Evolutionary conservation across 805 yeast genomes (phyloP).

Genomic region (Yamadazyma phyllophila): DNA sequence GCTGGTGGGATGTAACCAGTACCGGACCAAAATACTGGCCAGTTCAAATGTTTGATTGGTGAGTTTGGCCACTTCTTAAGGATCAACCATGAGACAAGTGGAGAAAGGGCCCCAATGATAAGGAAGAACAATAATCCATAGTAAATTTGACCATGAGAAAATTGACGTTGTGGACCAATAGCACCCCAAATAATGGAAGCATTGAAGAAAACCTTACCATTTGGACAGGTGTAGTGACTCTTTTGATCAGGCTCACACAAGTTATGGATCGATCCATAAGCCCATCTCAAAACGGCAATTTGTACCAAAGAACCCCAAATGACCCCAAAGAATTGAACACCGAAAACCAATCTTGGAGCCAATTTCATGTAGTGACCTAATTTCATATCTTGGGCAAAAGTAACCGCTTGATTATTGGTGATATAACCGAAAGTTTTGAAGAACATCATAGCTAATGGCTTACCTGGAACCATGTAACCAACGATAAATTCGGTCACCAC

Average conservation of each 20-base stretch:
- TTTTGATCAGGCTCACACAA: slow-evolving; percentile 31
- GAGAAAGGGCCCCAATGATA: slow-evolving; percentile 35
- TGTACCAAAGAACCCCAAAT: slow-evolving; percentile 42
- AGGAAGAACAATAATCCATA: slow-evolving; percentile 38
- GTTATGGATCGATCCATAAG: slow-evolving; percentile 32
- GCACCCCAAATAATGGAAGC: slow-evolving; percentile 46
- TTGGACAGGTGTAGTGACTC: slow-evolving; percentile 39
- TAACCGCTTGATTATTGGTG: slow-evolving; percentile 47
- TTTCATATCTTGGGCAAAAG: slow-evolving; percentile 48
- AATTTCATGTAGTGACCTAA: slow-evolving; percentile 45
- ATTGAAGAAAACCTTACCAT: slow-evolving; percentile 41
- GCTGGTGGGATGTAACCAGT: slow-evolving; percentile 72
- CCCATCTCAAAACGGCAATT: slow-evolving; percentile 42
- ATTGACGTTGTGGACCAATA: slow-evolving; percentile 24
- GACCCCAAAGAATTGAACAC: slow-evolving; percentile 44
- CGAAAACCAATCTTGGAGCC: slow-evolving; percentile 38
- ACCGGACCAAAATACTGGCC: slow-evolving; percentile 40
- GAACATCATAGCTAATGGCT: slow-evolving; percentile 48
- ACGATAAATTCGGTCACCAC: slow-evolving; percentile 43
- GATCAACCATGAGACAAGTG: slow-evolving; percentile 36
- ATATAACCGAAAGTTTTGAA: slow-evolving; percentile 49
- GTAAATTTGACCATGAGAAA: slow-evolving; percentile 18
- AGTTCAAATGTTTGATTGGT: slow-evolving; percentile 14
- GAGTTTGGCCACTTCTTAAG: slow-evolving; percentile 42
- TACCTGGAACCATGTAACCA: slow-evolving; percentile 48